These are phyloP conservation scores for Pilobolus umbonatus DNA, from an alignment of 192 early-diverging fungal species.

Conservation along the genomic window DNA sequence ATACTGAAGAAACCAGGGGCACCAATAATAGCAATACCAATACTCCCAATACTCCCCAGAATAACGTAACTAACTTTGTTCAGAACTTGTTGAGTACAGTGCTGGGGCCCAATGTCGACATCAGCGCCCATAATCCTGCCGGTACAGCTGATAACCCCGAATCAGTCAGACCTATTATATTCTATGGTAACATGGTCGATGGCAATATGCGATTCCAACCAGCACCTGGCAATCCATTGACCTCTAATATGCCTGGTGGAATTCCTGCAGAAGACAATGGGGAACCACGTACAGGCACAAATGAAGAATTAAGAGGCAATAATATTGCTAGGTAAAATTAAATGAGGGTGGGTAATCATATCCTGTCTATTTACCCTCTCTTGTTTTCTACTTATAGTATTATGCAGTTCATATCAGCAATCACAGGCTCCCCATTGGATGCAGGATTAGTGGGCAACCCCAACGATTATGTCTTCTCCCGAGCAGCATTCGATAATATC, in stretches of 20 bases:
- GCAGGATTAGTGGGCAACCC: constrained; percentile 51
- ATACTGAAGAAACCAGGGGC: neutral
- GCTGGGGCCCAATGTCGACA: neutral
- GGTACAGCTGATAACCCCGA: neutral
- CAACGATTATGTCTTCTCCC: constrained; percentile 85
- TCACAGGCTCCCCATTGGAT: constrained; percentile 39
- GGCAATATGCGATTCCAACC: constrained; percentile 9
- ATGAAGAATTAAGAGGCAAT: constrained; percentile 4
- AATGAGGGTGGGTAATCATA: neutral
- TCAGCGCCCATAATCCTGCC: no score
- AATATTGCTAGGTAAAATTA: constrained; percentile 5
- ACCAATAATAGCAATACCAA: neutral
- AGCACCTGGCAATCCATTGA: no score
- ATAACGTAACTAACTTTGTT: neutral
- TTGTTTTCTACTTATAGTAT: constrained; percentile 6
- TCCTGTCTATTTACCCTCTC: neutral
- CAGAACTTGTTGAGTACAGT: neutral
- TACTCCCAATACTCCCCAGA: neutral
- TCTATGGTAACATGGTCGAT: constrained; percentile 8
- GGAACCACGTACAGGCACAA: neutral
- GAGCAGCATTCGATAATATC: constrained; percentile 80
- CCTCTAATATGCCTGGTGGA: neutral
- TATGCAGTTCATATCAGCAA: constrained; percentile 20
- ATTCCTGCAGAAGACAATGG: neutral
- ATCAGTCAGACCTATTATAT: neutral